Base-by-base conservation (phyloP, 129 eudicot genomes). In the Helichrysum umbraculigerum region DNA sequence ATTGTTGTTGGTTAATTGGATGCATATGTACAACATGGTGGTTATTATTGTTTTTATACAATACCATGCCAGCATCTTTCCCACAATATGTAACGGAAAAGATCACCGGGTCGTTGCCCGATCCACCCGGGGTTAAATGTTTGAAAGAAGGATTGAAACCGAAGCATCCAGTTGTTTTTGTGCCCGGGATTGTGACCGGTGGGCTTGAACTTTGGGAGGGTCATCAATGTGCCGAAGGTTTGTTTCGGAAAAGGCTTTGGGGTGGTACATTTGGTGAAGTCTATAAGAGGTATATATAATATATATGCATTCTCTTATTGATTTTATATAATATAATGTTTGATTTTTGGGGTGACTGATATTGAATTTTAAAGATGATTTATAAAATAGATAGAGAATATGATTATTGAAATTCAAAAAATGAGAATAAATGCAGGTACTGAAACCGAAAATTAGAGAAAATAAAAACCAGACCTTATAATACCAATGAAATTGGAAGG, bases 181-280 rank as follows among this genome's bases (percentile, higher is more conserved):
- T 95, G 66, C 97, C 97, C 0, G 96, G 97, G 58, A 95, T 95
- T 50, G 97, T 95, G 4, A 95, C 99, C 2, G 97, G 94, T 0
- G 97, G 99, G 7, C 87, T 95, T 19, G 99, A 95, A 82, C 82
- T 95, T 11, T 95, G 99, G 99, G 96, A 95, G 59, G 99, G 99
- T 2, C 87, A 95, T 37, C 81, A 78, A 16, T 95, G 99, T 72
- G 93, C 99, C 15, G 94, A 91, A 0, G 94, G 90, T 0, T 75
- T 95, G 86, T 95, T 95, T 50, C 82, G 99, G 59, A 91, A 95
- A 74, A 81, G 96, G 67, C 94, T 95, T 28, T 95, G 99, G 99
- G 99, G 99, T 5, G 99, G 99, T 21, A 89, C 96, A 0, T 95
- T 95, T 74, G 97, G 97, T 11, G 99, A 95, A 68, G 88, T 91